These are phyloP conservation scores for Chrysanthemum makinoi DNA, from an alignment of 129 eudicot genomes.

Conservation along the genomic window DNA sequence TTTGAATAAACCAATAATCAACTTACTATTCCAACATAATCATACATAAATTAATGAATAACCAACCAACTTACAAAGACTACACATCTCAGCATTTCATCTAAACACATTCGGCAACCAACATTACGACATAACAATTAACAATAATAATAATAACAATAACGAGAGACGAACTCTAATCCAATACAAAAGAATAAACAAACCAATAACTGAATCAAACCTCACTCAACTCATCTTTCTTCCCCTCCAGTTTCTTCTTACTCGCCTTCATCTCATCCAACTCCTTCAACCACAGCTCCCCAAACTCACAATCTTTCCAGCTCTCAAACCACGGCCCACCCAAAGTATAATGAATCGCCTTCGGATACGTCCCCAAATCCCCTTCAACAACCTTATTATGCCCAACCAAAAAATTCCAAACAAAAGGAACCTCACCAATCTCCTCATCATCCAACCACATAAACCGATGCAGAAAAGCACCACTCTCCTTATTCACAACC, in stretches of 20 bases:
- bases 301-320: constrained; percentile 93
- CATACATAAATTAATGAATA: constrained; percentile 35
- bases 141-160: neutral
- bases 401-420: constrained; percentile 98
- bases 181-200: too few species aligned
- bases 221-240: constrained; percentile 30
- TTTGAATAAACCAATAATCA: constrained; percentile 14
- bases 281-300: constrained; percentile 88
- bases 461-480: constrained; percentile 88
- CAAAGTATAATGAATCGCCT: constrained; percentile 87
- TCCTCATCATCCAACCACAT: constrained; percentile 89
- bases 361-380: constrained; percentile 57
- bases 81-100: constrained; percentile 16
- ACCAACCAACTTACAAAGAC: constrained; percentile 9
- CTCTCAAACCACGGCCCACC: constrained; percentile 99
- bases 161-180: too few species aligned
- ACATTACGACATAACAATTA: constrained; percentile 8
- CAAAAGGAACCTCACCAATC: constrained; percentile 84
- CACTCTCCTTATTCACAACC: constrained; percentile 69
- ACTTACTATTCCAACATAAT: constrained; percentile 21
- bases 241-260: constrained; percentile 24
- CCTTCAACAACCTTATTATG: constrained; percentile 74
- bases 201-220: constrained; percentile 10
- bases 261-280: constrained; percentile 78
- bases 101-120: constrained; percentile 24